Conservation (phyloP, 495 filamentous ascomycete species). For the Penicillium goetzii region DNA sequence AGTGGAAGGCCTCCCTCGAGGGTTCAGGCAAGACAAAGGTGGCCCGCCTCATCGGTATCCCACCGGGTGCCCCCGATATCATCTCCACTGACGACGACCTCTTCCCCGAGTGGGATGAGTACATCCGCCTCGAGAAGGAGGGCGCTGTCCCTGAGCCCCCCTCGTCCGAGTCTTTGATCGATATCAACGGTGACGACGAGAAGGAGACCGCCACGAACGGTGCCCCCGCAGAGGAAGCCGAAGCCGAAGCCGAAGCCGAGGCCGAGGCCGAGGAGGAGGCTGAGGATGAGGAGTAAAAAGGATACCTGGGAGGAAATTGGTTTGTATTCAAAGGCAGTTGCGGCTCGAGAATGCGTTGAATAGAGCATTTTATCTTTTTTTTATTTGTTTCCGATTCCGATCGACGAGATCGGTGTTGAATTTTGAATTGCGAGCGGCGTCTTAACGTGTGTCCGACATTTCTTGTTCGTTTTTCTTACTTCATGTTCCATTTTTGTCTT, state of each 20-base stretch:
- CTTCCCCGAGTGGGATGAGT: slow-evolving; percentile 96
- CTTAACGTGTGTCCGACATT: slow-evolving; percentile 38
- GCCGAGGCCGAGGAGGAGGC: slow-evolving; percentile 24
- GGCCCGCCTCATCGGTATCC: slow-evolving; percentile 79
- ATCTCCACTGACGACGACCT: slow-evolving; percentile 81
- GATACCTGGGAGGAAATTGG: slow-evolving; percentile 15
- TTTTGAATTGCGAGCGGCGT: slow-evolving; percentile 39
- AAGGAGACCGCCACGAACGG: slow-evolving; percentile 42
- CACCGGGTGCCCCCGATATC: slow-evolving; percentile 56
- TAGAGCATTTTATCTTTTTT: slow-evolving; percentile 28
- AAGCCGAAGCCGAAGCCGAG: slow-evolving; percentile 25
- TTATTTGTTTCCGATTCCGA: slow-evolving; percentile 14
- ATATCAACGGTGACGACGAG: slow-evolving; percentile 46
- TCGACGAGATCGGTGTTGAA: slow-evolving; percentile 25
- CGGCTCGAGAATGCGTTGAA: slow-evolving; percentile 26
- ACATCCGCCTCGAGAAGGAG: slow-evolving; percentile 77
- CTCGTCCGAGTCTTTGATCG: slow-evolving; percentile 52
- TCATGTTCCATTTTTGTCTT: slow-evolving; percentile 10
- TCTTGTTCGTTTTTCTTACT: slow-evolving; percentile 8
- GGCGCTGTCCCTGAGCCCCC: slow-evolving; percentile 49
- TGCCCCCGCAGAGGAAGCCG: slow-evolving; percentile 35
- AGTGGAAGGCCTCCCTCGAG: slow-evolving; percentile 84
- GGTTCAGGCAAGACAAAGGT: slow-evolving; percentile 81
- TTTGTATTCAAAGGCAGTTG: slow-evolving; percentile 26
- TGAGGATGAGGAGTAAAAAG: slow-evolving; percentile 32